Percentiles rank a stretch among this genome's conserved stretches.
phyloP scores from a whole-genome alignment of 2,329 filamentous ascomycete species.

The Epichloe sp. region DNA sequence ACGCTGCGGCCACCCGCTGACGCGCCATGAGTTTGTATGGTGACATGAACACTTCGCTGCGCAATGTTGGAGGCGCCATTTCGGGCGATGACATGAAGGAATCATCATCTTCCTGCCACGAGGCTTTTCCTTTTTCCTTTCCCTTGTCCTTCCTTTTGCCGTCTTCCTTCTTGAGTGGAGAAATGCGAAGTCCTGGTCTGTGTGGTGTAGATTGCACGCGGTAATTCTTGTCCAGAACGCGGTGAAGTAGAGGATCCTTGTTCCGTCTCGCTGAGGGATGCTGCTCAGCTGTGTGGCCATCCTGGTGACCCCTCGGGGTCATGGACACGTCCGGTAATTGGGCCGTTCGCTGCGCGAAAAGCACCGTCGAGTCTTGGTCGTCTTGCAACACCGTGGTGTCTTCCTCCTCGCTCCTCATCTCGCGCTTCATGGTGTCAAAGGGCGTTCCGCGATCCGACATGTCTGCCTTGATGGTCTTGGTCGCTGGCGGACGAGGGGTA shows the following conservation, averaged over 20 bases:
- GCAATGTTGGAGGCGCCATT: slow-evolving; percentile 66
- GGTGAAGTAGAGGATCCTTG: slow-evolving; percentile 74
- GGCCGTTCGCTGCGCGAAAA: slow-evolving; percentile 39
- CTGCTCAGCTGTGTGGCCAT: slow-evolving; percentile 19
- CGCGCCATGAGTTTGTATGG: slow-evolving; percentile 41
- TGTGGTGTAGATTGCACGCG: slow-evolving; percentile 86
- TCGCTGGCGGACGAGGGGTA: slow-evolving; percentile 48
- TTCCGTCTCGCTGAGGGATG: slow-evolving; percentile 18
- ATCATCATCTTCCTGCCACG: slow-evolving; percentile 37
- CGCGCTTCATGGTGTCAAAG: slow-evolving; percentile 59
- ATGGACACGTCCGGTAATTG: slow-evolving; percentile 49
- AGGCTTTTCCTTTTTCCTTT: slow-evolving; percentile 19
- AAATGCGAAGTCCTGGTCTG: slow-evolving; percentile 33
- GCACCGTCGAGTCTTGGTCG: slow-evolving; percentile 33
- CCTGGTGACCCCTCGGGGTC: slow-evolving; percentile 37
- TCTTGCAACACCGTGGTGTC: slow-evolving; percentile 22
- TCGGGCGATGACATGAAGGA: slow-evolving; percentile 62
- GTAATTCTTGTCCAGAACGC: slow-evolving; percentile 90
- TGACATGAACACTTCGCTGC: slow-evolving; percentile 75
- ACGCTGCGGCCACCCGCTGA: slow-evolving; percentile 28
- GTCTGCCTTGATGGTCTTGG: slow-evolving; percentile 34
- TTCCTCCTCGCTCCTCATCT: slow-evolving; percentile 40
- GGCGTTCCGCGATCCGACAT: slow-evolving; percentile 61
- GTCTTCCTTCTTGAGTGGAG: slow-evolving; percentile 26
- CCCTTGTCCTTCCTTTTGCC: slow-evolving; percentile 10